phyloP scores from a whole-genome alignment of 441 rosid species.

The Daphne laureola region DNA sequence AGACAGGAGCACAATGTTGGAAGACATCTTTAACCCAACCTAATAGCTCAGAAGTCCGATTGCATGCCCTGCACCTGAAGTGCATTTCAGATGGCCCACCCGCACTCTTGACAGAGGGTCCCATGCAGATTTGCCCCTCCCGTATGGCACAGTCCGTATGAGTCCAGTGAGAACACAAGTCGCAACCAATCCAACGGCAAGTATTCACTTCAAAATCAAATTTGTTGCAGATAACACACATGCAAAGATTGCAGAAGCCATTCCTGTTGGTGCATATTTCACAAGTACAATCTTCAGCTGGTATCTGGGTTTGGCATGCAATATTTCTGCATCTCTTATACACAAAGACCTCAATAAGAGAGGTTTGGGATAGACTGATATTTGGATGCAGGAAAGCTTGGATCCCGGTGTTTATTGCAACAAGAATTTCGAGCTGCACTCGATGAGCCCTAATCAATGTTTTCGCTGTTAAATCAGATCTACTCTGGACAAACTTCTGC shows the following conservation, averaged over 20 bases:
- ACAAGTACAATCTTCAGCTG: constrained; percentile 89
- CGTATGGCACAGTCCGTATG: constrained; percentile 96
- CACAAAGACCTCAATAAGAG: constrained; percentile 81
- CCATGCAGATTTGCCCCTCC: constrained; percentile 77
- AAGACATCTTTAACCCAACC: constrained; percentile 99
- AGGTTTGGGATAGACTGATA: constrained; percentile 78
- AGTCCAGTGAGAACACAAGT: constrained; percentile 95
- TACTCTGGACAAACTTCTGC: constrained; percentile 72
- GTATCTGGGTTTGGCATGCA: constrained; percentile 82
- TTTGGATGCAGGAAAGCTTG: constrained; percentile 93
- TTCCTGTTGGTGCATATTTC: constrained; percentile 69
- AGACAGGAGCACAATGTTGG: constrained; percentile 87
- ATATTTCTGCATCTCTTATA: constrained; percentile 91
- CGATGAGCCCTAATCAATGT: constrained; percentile 76
- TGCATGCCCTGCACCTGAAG: constrained; percentile 83
- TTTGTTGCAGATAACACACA: constrained; percentile 96
- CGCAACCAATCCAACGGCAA: constrained; percentile 98
- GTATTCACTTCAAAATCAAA: constrained; percentile 96
- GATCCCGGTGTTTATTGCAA: constrained; percentile 84
- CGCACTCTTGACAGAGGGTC: constrained; percentile 62
- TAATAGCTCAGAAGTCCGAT: constrained; percentile 81
- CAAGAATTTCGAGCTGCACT: constrained; percentile 86
- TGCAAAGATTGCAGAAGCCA: constrained; percentile 96
- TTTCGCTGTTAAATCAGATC: constrained; percentile 78
- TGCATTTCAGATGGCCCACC: constrained; percentile 76